Base-by-base conservation (phyloP, 192 early-diverging fungal species). In the Entrophospora sp. region DNA sequence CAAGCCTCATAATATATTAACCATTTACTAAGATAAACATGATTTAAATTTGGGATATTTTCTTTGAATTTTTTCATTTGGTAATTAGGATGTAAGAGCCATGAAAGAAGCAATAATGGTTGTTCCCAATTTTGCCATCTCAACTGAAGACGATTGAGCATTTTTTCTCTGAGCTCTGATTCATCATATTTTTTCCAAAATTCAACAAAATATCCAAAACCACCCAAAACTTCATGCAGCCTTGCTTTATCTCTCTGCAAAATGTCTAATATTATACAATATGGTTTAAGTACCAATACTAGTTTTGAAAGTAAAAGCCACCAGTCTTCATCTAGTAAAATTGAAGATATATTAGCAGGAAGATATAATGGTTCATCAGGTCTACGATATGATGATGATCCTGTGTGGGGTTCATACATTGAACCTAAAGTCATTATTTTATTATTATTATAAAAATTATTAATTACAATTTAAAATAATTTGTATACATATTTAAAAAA, bases 1-100 rank as follows among this genome's bases (percentile, higher is more conserved):
- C 36, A 65, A 18, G 6, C 48, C 2, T 42, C 14, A 65, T 65
- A 65, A 53, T 53, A 65, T 5, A 0, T 28, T 30, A 65, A 3
- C 10, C 10, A 65, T 40, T 30, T 4, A 25, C 6, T 36, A 18
- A 65, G 28, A 9, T 1, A 8, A 53, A 13, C 18, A 65, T 28
- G 53, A 14, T 65, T 65, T 4, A 53, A 14, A 27, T 38, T 42
- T 32, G 31, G 14, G 18, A 28, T 53, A 53, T 27, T 40, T 46
- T 16, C 8, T 20, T 43, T 62, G n/a, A 65, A 65, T 14, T 28
- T 30, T 3, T 25, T 30, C 20, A 32, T 9, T 0, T 9, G 1
- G 38, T 32, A 32, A 27, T 52, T 40, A 5, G 49, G 36, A 53
- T 65, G 22, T 40, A 65, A 52, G 4, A 64, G 2, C 0, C 18